Evolutionary conservation across 2,329 filamentous ascomycete species (phyloP).

Genomic region (Stachybotrys elegans): DNA sequence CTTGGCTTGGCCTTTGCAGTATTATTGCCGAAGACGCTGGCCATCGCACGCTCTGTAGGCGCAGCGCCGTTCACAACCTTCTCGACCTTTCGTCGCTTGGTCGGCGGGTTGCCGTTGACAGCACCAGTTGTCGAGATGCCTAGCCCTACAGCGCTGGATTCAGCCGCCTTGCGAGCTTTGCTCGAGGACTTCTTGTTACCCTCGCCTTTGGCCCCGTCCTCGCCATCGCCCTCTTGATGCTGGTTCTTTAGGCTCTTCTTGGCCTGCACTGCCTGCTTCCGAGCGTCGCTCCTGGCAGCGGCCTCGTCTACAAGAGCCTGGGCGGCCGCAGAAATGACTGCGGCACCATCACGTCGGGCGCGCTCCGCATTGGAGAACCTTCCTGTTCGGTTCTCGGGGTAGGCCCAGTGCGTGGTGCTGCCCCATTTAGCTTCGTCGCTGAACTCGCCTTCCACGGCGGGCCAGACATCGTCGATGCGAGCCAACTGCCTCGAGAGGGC

Average conservation of each 20-base stretch:
- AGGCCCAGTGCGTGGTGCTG: constrained; percentile 91
- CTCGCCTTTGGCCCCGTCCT: constrained; percentile 56
- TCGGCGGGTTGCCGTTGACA: constrained; percentile 49
- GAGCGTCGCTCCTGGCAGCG: constrained; percentile 75
- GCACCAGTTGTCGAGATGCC: constrained; percentile 56
- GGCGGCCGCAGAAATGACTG: constrained; percentile 71
- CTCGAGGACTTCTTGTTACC: constrained; percentile 57
- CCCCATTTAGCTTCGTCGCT: constrained; percentile 93
- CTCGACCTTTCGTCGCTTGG: constrained; percentile 79
- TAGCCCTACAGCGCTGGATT: constrained; percentile 52
- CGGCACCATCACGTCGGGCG: constrained; percentile 71
- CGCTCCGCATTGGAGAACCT: constrained; percentile 65
- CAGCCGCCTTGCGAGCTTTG: constrained; percentile 60
- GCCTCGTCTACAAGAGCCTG: constrained; percentile 78
- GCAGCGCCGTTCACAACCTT: constrained; percentile 49
- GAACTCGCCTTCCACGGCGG: constrained; percentile 81
- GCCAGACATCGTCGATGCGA: constrained; percentile 82
- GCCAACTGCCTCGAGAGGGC: constrained; percentile 79
- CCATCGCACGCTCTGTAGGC: constrained; percentile 65
- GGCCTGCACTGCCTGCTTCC: constrained; percentile 75
- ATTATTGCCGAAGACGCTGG: constrained; percentile 45
- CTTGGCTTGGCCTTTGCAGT: constrained; percentile 52
- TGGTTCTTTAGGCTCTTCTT: constrained; percentile 67
- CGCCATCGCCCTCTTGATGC: constrained; percentile 72
- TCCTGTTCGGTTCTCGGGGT: constrained; percentile 72